These are phyloP conservation scores for Asclepias syriaca DNA, from an alignment of 257 asterid species.

Conservation along the genomic window DNA sequence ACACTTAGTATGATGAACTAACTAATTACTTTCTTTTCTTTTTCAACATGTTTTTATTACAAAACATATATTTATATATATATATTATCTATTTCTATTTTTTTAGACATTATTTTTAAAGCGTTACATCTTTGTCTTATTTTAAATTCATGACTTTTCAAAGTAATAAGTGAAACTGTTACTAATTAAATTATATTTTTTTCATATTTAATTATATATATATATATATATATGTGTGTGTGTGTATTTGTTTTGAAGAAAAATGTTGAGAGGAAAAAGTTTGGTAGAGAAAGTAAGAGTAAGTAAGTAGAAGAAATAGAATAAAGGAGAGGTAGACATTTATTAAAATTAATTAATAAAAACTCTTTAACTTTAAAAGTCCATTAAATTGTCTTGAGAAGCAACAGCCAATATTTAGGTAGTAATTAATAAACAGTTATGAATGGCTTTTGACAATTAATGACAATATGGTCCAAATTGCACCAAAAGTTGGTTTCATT, in stretches of 20 bases:
- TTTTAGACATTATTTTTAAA: too few species aligned
- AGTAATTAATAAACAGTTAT: background rate
- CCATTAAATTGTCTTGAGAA: background rate
- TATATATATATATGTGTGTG: too few species aligned
- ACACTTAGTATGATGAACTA: constrained; percentile 8
- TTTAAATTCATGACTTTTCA: too few species aligned
- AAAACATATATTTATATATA: too few species aligned
- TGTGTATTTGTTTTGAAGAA: too few species aligned
- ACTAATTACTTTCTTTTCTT: background rate
- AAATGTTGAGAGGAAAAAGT: background rate
- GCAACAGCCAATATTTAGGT: constrained; percentile 5
- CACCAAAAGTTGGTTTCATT: constrained; percentile 23
- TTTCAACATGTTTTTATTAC: background rate
- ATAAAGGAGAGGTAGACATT: background rate
- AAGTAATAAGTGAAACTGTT: too few species aligned
- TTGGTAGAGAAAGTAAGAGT: background rate
- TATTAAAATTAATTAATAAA: background rate
- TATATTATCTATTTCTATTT: too few species aligned
- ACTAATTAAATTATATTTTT: too few species aligned
- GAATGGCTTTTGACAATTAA: constrained; percentile 10
- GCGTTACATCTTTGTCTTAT: too few species aligned
- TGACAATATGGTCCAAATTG: background rate
- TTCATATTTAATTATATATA: too few species aligned
- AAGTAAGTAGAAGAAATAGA: background rate
- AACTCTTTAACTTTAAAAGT: background rate